Conservation (phyloP, 176 grass and related monocot species). For the Triticum timopheevii region DNA sequence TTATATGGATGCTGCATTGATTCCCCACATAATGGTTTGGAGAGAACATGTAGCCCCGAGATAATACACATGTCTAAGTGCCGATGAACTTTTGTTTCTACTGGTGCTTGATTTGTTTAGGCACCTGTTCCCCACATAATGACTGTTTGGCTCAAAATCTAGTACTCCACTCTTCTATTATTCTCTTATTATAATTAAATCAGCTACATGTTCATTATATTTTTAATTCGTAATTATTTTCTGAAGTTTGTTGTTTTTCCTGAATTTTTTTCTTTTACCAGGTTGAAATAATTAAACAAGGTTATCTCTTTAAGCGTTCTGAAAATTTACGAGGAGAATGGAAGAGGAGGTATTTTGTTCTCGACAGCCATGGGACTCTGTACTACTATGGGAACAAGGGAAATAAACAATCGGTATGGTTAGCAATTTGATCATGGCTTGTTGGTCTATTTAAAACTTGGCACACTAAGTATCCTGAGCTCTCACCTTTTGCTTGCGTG, state of each 20-base stretch:
- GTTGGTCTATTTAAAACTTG: conserved; percentile 16
- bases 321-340: conserved; percentile 83
- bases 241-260: neutral
- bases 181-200: conserved; percentile 19
- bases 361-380: conserved; percentile 85
- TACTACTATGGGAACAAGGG: conserved; percentile 87
- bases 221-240: neutral
- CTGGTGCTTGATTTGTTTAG: neutral
- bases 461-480: neutral
- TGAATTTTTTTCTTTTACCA: conserved; percentile 32
- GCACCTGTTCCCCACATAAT: conserved; percentile 19
- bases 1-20: neutral
- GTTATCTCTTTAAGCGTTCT: conserved; percentile 88
- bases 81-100: neutral
- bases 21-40: conserved; percentile 2
- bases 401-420: conserved; percentile 86
- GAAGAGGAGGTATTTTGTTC: conserved; percentile 94
- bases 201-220: neutral
- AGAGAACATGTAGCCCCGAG: conserved; percentile 2
- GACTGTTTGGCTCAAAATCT: conserved; percentile 28
- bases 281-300: conserved; percentile 99
- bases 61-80: conserved; percentile 7
- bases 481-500: conserved; percentile 19
- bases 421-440: neutral
- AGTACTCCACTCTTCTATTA: neutral